phyloP scores from a whole-genome alignment of 2,329 filamentous ascomycete species.

The Tolypocladium album region DNA sequence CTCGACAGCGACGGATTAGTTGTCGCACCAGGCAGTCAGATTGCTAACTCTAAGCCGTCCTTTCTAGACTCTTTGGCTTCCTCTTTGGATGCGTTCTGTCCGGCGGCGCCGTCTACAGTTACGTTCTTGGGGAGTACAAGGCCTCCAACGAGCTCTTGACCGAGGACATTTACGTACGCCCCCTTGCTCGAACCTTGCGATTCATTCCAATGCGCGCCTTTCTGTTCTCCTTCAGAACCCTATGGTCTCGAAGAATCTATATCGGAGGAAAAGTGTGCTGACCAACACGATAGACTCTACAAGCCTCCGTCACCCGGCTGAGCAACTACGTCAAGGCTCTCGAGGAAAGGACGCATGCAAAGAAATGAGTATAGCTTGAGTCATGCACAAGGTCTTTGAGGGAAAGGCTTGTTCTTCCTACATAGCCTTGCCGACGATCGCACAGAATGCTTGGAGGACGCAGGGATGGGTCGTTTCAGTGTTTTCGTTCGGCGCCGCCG shows the following conservation, averaged over 20 bases:
- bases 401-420: neutral
- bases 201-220: neutral
- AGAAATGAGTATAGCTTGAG: constrained; percentile 40
- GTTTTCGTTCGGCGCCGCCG: neutral
- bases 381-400: neutral
- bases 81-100: constrained; percentile 73
- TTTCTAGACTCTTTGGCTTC: constrained; percentile 74
- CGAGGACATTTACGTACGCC: constrained; percentile 89
- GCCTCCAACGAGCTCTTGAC: constrained; percentile 85
- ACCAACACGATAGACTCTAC: constrained; percentile 54
- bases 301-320: constrained; percentile 77
- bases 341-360: constrained; percentile 69
- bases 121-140: constrained; percentile 88
- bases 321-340: constrained; percentile 73
- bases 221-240: neutral
- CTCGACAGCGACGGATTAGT: neutral
- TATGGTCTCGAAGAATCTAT: neutral
- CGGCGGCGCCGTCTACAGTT: constrained; percentile 78
- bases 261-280: neutral
- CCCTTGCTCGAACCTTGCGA: too few species aligned
- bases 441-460: neutral
- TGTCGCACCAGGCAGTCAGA: neutral
- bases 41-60: neutral
- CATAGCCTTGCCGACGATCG: neutral
- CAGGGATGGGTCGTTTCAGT: neutral